Conservation (phyloP, 208 protist species). For the Vickermania ingenoplastis region DNA sequence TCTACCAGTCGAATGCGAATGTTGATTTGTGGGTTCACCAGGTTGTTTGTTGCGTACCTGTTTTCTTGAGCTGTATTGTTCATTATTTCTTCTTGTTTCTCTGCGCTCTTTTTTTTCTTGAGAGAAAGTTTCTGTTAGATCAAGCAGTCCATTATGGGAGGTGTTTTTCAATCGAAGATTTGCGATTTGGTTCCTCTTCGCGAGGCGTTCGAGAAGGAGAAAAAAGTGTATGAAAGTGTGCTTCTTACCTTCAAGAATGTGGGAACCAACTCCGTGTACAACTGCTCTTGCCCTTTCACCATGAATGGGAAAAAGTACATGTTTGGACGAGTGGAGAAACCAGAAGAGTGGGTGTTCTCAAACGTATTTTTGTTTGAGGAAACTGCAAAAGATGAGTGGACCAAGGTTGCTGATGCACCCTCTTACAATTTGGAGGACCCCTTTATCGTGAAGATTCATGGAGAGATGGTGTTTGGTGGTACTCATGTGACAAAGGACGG, state of each 20-base stretch:
- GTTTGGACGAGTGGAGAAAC: slow-evolving; percentile 33
- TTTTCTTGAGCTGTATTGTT: too few relatives aligned
- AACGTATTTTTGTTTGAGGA: slow-evolving; percentile 13
- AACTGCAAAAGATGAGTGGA: slow-evolving; percentile 9
- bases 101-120: too few relatives aligned
- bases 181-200: slow-evolving; percentile 30
- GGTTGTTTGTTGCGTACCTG: too few relatives aligned
- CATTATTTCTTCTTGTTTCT: too few relatives aligned
- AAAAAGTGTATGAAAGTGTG: slow-evolving; percentile 19
- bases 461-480: slow-evolving; percentile 17
- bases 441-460: slow-evolving; percentile 20
- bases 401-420: slow-evolving; percentile 1
- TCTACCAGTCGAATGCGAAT: too few relatives aligned
- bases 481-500: slow-evolving; percentile 18
- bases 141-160: slow-evolving; percentile 2
- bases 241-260: slow-evolving; percentile 29
- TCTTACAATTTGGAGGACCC: slow-evolving; percentile 16
- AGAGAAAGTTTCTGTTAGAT: too few relatives aligned
- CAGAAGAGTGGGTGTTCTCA: slow-evolving; percentile 14
- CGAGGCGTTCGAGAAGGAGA: slow-evolving; percentile 38
- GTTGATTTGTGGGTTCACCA: too few relatives aligned
- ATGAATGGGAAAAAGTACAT: slow-evolving; percentile 21
- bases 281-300: slow-evolving; percentile 16
- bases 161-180: slow-evolving; percentile 20
- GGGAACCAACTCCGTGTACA: slow-evolving; percentile 17